Evolutionary conservation across 108 stramenopile genomes (phyloP).

Genomic region (Licmophora abbreviata): DNA sequence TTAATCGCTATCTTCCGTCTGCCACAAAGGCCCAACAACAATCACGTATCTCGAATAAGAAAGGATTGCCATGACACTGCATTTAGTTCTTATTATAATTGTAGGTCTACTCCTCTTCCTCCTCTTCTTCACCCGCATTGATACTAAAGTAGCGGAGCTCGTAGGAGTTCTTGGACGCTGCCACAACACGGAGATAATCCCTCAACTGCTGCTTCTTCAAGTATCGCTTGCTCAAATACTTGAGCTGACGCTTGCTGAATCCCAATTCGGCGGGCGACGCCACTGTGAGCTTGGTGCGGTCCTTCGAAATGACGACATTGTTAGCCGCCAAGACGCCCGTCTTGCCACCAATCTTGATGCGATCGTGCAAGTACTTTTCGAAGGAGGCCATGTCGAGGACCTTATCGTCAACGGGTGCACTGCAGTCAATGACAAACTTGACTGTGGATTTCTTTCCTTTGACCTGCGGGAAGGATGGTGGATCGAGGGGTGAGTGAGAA

Average conservation of each 20-base stretch:
- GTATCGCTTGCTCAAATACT: conserved; percentile 98
- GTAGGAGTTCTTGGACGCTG: conserved; percentile 90
- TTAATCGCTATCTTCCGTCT: too few relatives aligned
- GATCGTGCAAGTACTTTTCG: conserved; percentile 97
- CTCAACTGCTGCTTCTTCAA: conserved; percentile 98
- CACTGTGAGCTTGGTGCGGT: conserved; percentile 89
- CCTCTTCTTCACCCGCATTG: conserved; percentile 67
- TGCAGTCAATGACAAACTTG: conserved; percentile 98
- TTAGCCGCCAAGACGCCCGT: conserved; percentile 63
- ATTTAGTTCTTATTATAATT: background rate
- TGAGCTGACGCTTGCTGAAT: conserved; percentile 97
- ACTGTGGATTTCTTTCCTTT: conserved; percentile 89
- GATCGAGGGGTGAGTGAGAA: background rate
- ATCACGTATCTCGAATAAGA: background rate
- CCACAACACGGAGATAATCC: conserved; percentile 97
- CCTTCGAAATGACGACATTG: conserved; percentile 79
- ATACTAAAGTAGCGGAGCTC: conserved; percentile 81
- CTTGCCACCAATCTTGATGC: conserved; percentile 91
- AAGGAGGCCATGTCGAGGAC: conserved; percentile 95
- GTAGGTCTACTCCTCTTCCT: conserved; percentile 42
- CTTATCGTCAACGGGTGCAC: conserved; percentile 94
- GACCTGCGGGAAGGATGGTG: conserved; percentile 29
- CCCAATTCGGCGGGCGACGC: conserved; percentile 79
- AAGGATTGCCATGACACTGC: background rate
- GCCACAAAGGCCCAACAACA: too few relatives aligned